Evolutionary conservation across 331 rosid species (phyloP), one percentile per base, ranked within the genome.

Genomic region (Malus hybrid): DNA sequence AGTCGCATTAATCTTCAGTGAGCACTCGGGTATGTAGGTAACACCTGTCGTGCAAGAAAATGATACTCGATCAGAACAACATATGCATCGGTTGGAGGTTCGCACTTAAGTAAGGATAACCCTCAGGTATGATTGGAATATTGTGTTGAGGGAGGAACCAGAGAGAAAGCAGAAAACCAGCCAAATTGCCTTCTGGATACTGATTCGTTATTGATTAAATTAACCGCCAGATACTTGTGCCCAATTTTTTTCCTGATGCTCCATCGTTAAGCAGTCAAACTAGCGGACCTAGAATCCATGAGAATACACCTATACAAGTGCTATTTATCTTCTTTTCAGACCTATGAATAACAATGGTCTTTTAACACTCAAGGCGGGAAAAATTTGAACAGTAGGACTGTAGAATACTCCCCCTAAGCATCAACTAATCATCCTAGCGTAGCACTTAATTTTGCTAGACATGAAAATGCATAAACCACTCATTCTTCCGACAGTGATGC

Each of bases 1-100:
- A 71, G 89, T 90, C 74, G 99, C 91, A 48, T 88, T 86, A 73
- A 92, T 89, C 90, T 83, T 85, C 75, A 92, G 81, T 3, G 96
- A 77, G 79, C 81, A 73, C 84, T 92, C 96, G 5, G 98, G 98
- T 74, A 84, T 83, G 70, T 89, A 95, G 33, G 93, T 75, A 77
- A 82, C 76, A 80, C 99, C 99, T 92, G 93, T 77, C 57, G 69
- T 73, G 83, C 67, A 83, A 81, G 65, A 80, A 77, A 15, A 44
- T 11, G 48, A 19, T 13, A 39, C 42, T 76, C 22, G 56, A 42
- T 56, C 44, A 54, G 56, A 73, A 64, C 20, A 78, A 61, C 12
- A 32, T 46, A 65, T 55, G 34, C 69, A 13, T 42, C 11, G 5
- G 70, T 74, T 19, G n/a, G 8, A 6, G n/a, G 28, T 72, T 72